Percentiles rank a stretch among this genome's conserved stretches.
Conservation (phyloP, 495 filamentous ascomycete genomes). For the Cryomyces minteri region DNA sequence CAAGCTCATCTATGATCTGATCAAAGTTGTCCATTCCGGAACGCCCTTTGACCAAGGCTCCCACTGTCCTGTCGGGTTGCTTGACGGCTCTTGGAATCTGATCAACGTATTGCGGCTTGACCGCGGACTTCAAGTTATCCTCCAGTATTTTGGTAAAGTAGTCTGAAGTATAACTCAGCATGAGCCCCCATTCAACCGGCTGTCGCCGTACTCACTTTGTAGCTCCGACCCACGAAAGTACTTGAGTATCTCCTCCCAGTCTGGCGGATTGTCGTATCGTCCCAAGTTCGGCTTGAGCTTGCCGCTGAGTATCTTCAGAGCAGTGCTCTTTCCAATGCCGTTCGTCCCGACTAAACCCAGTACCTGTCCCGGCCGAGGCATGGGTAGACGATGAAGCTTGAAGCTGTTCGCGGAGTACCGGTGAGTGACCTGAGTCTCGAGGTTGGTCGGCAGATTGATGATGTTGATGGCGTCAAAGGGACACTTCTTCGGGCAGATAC, state of each 20-base stretch:
- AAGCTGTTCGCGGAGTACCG: conserved; percentile 99
- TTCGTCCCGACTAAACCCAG: conserved; percentile 94
- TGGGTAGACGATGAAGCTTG: conserved; percentile 92
- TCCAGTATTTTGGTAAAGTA: conserved; percentile 98
- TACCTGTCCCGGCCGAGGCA: conserved; percentile 91
- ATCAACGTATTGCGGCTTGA: conserved; percentile 98
- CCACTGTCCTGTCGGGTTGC: conserved; percentile 55
- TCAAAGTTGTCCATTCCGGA: conserved; percentile 63
- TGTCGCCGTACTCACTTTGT: conserved; percentile 48
- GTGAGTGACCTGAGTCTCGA: conserved; percentile 93
- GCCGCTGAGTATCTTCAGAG: conserved; percentile 91
- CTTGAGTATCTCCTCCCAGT: conserved; percentile 97
- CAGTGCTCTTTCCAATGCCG: conserved; percentile 98
- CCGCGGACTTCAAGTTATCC: conserved; percentile 88
- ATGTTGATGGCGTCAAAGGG: conserved; percentile 98
- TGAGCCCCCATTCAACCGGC: not conserved
- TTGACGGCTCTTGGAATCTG: conserved; percentile 88
- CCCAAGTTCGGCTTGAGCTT: conserved; percentile 97
- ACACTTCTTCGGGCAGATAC: conserved; percentile 98
- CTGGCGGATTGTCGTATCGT: conserved; percentile 84
- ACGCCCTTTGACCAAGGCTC: conserved; percentile 53
- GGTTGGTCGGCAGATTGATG: conserved; percentile 97
- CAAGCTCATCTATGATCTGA: conserved; percentile 67
- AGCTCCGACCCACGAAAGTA: conserved; percentile 95
- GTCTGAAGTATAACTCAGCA: conserved; percentile 31